phyloP scores from a whole-genome alignment of 208 protist genomes.

The Crithidia fasciculata region DNA sequence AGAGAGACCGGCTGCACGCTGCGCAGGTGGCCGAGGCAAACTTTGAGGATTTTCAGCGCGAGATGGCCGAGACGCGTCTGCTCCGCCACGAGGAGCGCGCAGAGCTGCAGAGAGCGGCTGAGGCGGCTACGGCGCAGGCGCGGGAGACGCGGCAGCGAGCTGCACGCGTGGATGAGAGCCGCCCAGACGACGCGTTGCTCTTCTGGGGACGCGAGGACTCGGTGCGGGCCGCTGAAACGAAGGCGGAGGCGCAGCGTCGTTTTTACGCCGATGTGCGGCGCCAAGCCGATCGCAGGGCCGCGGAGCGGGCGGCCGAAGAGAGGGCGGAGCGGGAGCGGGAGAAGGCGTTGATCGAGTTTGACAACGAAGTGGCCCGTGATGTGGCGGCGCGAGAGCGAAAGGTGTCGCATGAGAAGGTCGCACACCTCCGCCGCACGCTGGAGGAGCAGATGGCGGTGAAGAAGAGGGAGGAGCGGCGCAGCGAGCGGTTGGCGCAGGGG shows the following conservation, averaged over 20 bases:
- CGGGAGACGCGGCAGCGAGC: constrained; percentile 13
- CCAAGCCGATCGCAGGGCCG: constrained; percentile 35
- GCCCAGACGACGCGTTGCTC: constrained; percentile 10
- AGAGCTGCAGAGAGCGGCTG: constrained; percentile 17
- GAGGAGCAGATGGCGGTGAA: constrained; percentile 31
- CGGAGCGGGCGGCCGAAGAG: constrained; percentile 2
- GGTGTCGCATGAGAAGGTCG: constrained; percentile 18
- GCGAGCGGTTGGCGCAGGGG: background rate
- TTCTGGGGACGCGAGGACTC: constrained; percentile 24
- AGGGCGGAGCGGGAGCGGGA: constrained; percentile 24
- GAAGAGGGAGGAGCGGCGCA: background rate
- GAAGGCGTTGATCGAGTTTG: constrained; percentile 25
- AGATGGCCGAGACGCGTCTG: constrained; percentile 22
- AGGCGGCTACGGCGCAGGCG: constrained; percentile 17
- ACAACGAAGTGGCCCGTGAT: constrained; percentile 19
- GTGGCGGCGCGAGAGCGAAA: constrained; percentile 18
- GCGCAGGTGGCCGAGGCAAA: constrained; percentile 18
- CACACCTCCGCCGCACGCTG: constrained; percentile 21
- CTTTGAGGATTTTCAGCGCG: constrained; percentile 30
- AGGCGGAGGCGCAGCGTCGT: constrained; percentile 5
- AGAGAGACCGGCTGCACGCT: constrained; percentile 24
- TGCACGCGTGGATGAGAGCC: background rate
- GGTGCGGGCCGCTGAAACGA: background rate
- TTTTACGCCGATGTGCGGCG: constrained; percentile 37
- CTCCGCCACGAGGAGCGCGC: constrained; percentile 29